Evolutionary conservation across 1,139 yeast genomes (phyloP).

Genomic region (Pichia sp.): DNA sequence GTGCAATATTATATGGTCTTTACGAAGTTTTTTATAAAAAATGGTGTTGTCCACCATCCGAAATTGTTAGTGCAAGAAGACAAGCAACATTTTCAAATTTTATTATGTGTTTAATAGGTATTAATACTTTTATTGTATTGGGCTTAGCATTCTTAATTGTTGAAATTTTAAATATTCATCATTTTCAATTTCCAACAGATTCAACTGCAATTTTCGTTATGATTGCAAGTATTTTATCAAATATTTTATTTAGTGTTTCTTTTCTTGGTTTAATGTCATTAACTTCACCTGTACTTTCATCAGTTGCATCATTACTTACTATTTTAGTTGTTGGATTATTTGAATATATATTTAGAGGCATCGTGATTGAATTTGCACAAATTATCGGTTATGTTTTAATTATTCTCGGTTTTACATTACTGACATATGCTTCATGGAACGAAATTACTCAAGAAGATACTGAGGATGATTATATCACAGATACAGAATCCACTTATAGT

Average conservation of each 20-base stretch:
- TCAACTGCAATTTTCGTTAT: slow-evolving; percentile 41
- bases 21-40: slow-evolving; percentile 81
- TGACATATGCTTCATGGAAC: slow-evolving; percentile 69
- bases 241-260: slow-evolving; percentile 63
- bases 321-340: slow-evolving; percentile 74
- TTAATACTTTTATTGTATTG: slow-evolving; percentile 47
- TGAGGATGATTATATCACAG: slow-evolving; percentile 37
- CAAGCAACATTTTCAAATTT: slow-evolving; percentile 55
- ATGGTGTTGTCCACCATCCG: slow-evolving; percentile 65
- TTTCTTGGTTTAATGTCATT: slow-evolving; percentile 76
- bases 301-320: slow-evolving; percentile 74
- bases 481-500: slow-evolving; percentile 25
- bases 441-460: slow-evolving; percentile 64
- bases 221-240: slow-evolving; percentile 49
- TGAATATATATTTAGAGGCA: slow-evolving; percentile 69
- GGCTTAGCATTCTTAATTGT: slow-evolving; percentile 45
- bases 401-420: slow-evolving; percentile 59
- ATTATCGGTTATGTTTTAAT: slow-evolving; percentile 52
- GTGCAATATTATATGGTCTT: slow-evolving; percentile 79
- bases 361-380: slow-evolving; percentile 43
- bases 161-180: slow-evolving; percentile 52
- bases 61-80: slow-evolving; percentile 46
- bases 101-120: slow-evolving; percentile 53
- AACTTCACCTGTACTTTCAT: slow-evolving; percentile 79
- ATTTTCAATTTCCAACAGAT: slow-evolving; percentile 48